Evolutionary conservation across 2,329 filamentous ascomycete genomes (phyloP), one percentile per base, ranked within the genome.

Genomic region (Fusarium austroafricanum): DNA sequence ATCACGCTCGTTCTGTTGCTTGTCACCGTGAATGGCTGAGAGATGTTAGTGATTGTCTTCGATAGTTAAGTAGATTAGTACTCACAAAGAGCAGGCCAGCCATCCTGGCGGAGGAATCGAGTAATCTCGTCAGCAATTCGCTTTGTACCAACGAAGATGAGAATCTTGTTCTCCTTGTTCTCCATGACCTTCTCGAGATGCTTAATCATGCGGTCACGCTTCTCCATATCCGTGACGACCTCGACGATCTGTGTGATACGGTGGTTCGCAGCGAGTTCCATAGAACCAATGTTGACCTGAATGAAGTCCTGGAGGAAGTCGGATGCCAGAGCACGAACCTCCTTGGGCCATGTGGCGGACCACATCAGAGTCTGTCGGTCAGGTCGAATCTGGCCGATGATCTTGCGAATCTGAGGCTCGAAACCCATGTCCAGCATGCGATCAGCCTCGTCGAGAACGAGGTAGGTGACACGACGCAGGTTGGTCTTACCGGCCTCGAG

Each of bases 341-440:
- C 95, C 87, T 97, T 97, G 76, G 96, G 96, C 94, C 96, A 99
- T 9, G 96, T 99, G 74, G 96, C 96, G 64, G 96, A 99, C 93
- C 95, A 99, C 94, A 99, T 97, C 86, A 96, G 96, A 67, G 96
- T 99, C 82, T 99, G 96, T 87, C 96, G 91, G 80, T 99, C 96
- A 54, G 96, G 96, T 74, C 96, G 93, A 81, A 98, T 98, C 84
- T 99, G 96, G 68, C 92, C 88, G 73, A 99, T 94, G 72, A 99
- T 98, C 86, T 98, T 98, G 85, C 96, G 93, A 76, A 99, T 98
- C 81, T 98, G 96, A 72, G 96, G 96, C 84, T 99, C 96, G 83
- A 99, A 98, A 89, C 96, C 96, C 96, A 99, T 99, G 84, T 99
- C 96, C 79, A 99, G 87, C 96, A 99, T 99, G 78, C 96, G 95